phyloP scores from a whole-genome alignment of 208 protist genomes.

The Leishmania martiniquensis region DNA sequence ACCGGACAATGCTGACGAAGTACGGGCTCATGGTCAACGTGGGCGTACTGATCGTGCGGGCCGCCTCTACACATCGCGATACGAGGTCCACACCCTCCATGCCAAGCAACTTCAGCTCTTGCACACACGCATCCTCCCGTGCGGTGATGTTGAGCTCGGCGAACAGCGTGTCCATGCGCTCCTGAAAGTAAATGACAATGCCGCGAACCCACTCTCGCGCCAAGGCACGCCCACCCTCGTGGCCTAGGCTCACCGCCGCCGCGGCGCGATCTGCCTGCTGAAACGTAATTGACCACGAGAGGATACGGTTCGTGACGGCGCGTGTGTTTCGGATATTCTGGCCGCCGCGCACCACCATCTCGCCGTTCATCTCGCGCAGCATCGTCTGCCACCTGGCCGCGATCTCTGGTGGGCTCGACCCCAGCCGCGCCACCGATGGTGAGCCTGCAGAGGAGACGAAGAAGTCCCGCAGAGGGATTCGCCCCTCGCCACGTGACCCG shows the following conservation, averaged over 20 bases:
- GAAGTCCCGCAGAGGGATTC: constrained; percentile 3
- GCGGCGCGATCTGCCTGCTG: not conserved
- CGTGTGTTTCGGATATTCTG: constrained; percentile 35
- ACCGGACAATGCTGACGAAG: constrained; percentile 12
- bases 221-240: constrained; percentile 14
- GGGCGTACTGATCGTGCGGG: constrained; percentile 19
- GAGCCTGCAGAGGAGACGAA: constrained; percentile 5
- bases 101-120: not conserved
- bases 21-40: constrained; percentile 20
- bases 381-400: constrained; percentile 14
- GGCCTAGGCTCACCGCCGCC: not conserved
- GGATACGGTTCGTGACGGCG: constrained; percentile 23
- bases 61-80: constrained; percentile 13
- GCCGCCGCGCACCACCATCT: constrained; percentile 33
- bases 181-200: constrained; percentile 25
- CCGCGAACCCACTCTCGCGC: constrained; percentile 24
- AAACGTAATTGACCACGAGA: constrained; percentile 20
- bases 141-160: constrained; percentile 14
- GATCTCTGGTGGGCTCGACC: not conserved
- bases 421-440: constrained; percentile 1
- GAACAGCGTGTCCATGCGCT: constrained; percentile 20
- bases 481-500: not conserved
- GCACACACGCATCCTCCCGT: constrained; percentile 9
- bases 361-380: constrained; percentile 36
- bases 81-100: constrained; percentile 16